Evolutionary conservation across 495 filamentous ascomycete genomes (phyloP), one percentile per base, ranked within the genome.

Genomic region (Letharia lupina): DNA sequence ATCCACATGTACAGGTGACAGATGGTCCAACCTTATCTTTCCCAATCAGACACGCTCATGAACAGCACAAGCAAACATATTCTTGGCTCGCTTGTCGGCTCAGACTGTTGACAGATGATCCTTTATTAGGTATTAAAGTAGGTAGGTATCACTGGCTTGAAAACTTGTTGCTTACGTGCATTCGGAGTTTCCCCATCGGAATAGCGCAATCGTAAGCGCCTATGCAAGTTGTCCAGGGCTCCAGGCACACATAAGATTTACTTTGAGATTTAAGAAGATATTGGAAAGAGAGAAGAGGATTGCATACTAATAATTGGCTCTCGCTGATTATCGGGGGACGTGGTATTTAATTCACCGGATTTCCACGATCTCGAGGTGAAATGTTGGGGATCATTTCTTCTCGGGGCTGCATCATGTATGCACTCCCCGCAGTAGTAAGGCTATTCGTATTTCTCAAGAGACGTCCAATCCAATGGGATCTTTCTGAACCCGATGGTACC

Each of bases 361-460:
- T 20, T 47, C 18, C 15, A 6, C 44, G 15, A 20, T 47, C 15
- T 31, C n/a, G 48, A 52, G 18, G 20, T 20, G 3, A 48, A 48
- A 52, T 52, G 15, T 28, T 31, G 48, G 44, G 44, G 23, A 52
- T 52, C 31, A 9, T 37, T 10, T n/a, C 54, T 20, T 57, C 33
- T 57, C 28, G 15, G 4, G 5, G 33, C 31, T 35, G 33, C 33
- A 37, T 37, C 18, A 23, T 12, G 0, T 37, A 37, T 57, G 54
- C 54, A 57, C 33, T 37, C 7, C 54, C 54, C 20, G 54, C 54
- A 57, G 54, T 57, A 57, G 54, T 57, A 37, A 33, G 54, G 33
- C 33, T 8, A 31, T 6, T n/a, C 45, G 10, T 10, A 1, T 31
- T 52, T 13, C n/a, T 7, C 31, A 23, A 13, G 48, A 13, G 20